Conservation (phyloP, 2,329 filamentous ascomycete species). For the Stemphylium vesicarium region DNA sequence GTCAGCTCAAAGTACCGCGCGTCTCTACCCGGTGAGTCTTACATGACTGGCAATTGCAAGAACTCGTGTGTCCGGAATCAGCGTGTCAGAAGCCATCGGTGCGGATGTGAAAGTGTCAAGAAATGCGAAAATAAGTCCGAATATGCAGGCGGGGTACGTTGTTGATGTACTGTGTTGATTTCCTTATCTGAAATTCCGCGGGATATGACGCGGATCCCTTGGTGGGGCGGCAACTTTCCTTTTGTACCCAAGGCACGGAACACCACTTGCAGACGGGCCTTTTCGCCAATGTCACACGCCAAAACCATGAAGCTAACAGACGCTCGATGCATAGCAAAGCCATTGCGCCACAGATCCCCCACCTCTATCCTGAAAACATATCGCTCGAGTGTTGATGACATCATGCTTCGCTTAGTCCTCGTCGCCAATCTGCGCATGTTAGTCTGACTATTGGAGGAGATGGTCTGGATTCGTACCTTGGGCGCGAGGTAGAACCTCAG, state of each 20-base stretch:
- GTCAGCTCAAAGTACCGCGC: conserved; percentile 31
- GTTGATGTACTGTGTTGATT: conserved; percentile 38
- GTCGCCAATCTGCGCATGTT: conserved; percentile 68
- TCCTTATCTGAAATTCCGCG: conserved; percentile 43
- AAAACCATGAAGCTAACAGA: conserved; percentile 24
- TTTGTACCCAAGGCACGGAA: conserved; percentile 29
- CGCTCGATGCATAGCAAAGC: conserved; percentile 36
- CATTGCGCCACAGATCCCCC: conserved; percentile 32
- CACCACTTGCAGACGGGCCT: conserved; percentile 19
- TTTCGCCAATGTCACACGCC: conserved; percentile 28
- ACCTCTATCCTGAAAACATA: conserved; percentile 36
- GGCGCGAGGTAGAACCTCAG: conserved; percentile 97
- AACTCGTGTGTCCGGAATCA: conserved; percentile 70
- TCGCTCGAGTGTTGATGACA: conserved; percentile 29
- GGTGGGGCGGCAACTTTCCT: conserved; percentile 35
- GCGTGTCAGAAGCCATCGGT: conserved; percentile 44
- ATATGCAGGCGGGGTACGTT: conserved; percentile 7
- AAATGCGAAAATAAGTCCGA: background rate
- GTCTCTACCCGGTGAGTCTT: conserved; percentile 52
- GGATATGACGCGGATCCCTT: conserved; percentile 41
- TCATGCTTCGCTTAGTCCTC: conserved; percentile 58
- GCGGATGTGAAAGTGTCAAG: conserved; percentile 3
- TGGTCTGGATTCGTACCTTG: conserved; percentile 69
- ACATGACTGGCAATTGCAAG: conserved; percentile 96
- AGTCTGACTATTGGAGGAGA: conserved; percentile 32